Evolutionary conservation across 2,329 filamentous ascomycete genomes (phyloP).

Genomic region (Cadophora sp.): DNA sequence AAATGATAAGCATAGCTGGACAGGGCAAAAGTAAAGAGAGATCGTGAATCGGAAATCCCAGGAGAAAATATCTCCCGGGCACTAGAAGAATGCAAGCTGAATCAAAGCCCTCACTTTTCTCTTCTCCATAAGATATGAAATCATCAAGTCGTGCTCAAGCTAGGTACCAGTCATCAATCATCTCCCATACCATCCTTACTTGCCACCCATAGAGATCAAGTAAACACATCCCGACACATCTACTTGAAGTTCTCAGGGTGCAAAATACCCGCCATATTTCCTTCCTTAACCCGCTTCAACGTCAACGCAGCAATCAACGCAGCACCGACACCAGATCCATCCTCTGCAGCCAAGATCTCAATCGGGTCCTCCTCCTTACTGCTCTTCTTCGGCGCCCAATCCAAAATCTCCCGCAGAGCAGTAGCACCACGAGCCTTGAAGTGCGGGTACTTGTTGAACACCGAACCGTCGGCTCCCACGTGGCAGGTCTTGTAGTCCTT

Average conservation of each 20-base stretch:
- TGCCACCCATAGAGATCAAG: background rate
- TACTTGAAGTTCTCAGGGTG: conserved; percentile 68
- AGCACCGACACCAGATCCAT: conserved; percentile 96
- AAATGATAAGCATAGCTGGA: background rate
- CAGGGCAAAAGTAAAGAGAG: too few relatives aligned
- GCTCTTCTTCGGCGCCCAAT: conserved; percentile 79
- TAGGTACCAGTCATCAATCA: background rate
- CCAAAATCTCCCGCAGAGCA: conserved; percentile 92
- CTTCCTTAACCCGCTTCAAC: conserved; percentile 66
- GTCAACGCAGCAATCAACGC: conserved; percentile 86
- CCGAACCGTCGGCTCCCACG: conserved; percentile 94
- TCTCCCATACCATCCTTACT: background rate
- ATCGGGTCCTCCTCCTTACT: conserved; percentile 83
- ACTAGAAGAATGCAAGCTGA: background rate
- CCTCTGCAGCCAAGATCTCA: conserved; percentile 87
- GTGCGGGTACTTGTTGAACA: conserved; percentile 99
- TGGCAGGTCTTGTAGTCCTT: conserved; percentile 88
- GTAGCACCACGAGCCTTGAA: conserved; percentile 93
- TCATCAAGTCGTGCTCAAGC: background rate
- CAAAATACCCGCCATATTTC: conserved; percentile 68
- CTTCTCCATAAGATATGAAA: background rate
- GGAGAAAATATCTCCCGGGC: too few relatives aligned
- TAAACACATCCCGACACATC: background rate
- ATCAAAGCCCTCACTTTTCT: background rate
- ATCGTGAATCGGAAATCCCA: too few relatives aligned